Evolutionary conservation across 2,329 filamentous ascomycete genomes (phyloP).

Genomic region (Didymella exigua): DNA sequence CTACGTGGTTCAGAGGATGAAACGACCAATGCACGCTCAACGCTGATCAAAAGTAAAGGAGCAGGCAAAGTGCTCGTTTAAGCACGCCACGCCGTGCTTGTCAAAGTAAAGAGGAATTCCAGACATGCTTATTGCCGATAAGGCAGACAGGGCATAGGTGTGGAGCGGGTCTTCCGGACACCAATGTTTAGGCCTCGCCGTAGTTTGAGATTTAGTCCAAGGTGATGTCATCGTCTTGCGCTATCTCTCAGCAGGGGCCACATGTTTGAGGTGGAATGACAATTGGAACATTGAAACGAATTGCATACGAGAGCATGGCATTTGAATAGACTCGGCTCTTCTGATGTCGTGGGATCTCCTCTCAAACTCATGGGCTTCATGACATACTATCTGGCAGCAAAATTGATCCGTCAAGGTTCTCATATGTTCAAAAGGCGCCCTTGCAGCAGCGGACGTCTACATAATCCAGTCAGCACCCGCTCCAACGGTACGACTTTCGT

Average conservation of each 20-base stretch:
- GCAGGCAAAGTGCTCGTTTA: background rate
- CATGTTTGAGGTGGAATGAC: background rate
- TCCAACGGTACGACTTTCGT: no score
- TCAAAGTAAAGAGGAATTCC: background rate
- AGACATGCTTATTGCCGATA: constrained; percentile 2
- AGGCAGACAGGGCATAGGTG: constrained; percentile 1
- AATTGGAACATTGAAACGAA: no score
- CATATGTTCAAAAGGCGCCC: no score
- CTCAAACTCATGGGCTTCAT: no score
- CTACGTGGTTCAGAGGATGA: background rate
- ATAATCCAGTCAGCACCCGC: no score
- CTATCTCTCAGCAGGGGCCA: background rate
- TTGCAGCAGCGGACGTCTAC: no score
- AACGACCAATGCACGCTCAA: background rate
- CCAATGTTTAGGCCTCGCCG: constrained; percentile 7
- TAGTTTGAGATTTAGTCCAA: constrained; percentile 1
- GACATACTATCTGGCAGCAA: no score
- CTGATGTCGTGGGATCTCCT: no score
- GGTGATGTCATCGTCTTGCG: constrained; percentile 13
- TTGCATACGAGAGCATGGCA: no score
- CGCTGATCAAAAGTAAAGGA: background rate
- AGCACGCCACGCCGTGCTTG: constrained; percentile 21
- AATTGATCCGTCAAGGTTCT: no score
- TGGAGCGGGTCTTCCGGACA: constrained; percentile 9
- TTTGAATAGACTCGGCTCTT: no score